A percentile compares a stretch with the other conserved stretches of the same genome.
These are phyloP conservation scores for Diaporthe longicolla DNA, from an alignment of 2,329 filamentous ascomycete species.

Conservation along the genomic window DNA sequence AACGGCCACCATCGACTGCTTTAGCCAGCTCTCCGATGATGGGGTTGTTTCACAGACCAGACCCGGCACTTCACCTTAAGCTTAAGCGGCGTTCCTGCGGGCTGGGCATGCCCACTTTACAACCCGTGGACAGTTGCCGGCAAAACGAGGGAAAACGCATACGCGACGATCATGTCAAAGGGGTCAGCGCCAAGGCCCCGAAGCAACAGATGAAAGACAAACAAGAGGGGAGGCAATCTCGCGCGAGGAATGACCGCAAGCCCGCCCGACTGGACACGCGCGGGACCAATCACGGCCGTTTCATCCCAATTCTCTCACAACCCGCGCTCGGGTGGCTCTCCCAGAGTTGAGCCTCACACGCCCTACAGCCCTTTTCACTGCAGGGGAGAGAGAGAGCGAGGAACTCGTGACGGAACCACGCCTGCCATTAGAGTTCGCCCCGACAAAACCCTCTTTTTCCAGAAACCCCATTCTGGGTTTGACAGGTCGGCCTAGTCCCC, in stretches of 20 bases:
- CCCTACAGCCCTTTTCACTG: background rate
- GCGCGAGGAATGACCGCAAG: constrained; percentile 17
- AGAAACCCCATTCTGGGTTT: constrained; percentile 21
- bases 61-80: constrained; percentile 24
- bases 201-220: constrained; percentile 26
- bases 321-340: constrained; percentile 11
- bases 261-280: background rate
- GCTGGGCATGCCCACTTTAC: background rate
- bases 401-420: constrained; percentile 21
- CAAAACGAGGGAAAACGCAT: background rate
- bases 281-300: constrained; percentile 18
- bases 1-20: constrained; percentile 18
- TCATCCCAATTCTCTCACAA: constrained; percentile 24
- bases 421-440: constrained; percentile 23
- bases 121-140: background rate
- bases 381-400: background rate
- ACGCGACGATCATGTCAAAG: constrained; percentile 11
- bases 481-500: constrained; percentile 27
- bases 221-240: constrained; percentile 15
- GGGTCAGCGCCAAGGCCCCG: background rate
- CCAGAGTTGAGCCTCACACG: constrained; percentile 10
- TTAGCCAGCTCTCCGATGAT: background rate
- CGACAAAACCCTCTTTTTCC: constrained; percentile 16
- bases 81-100: background rate
- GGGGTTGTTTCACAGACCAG: constrained; percentile 27